Percentiles rank a stretch among this genome's conserved stretches.
Conservation (phyloP, 2,329 filamentous ascomycete genomes). For the Scytalidium lignicola region DNA sequence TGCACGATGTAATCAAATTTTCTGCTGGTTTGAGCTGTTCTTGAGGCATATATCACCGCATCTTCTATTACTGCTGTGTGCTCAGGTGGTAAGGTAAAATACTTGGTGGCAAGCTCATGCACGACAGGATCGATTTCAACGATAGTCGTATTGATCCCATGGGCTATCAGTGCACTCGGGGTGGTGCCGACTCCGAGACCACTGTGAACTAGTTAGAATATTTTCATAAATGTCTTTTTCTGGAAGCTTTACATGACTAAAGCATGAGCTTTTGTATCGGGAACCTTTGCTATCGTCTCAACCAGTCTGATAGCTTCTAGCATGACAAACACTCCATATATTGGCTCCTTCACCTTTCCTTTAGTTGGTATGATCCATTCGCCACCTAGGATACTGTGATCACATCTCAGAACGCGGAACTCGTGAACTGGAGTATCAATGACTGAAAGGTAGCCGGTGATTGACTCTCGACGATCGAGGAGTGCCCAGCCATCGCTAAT, state of each 20-base stretch:
- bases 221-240: conserved; percentile 1
- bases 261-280: conserved; percentile 67
- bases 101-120: conserved; percentile 73
- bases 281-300: conserved; percentile 47
- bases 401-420: conserved; percentile 82
- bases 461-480: conserved; percentile 75
- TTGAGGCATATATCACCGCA: conserved; percentile 64
- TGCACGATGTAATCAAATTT: conserved; percentile 91
- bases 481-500: conserved; percentile 64
- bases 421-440: conserved; percentile 66
- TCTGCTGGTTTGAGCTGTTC: conserved; percentile 31
- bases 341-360: conserved; percentile 78
- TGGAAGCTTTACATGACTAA: conserved; percentile 69
- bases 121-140: conserved; percentile 93
- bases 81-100: conserved; percentile 74
- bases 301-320: conserved; percentile 86
- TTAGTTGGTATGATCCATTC: conserved; percentile 69
- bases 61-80: conserved; percentile 79
- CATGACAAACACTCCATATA: conserved; percentile 95
- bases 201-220: conserved; percentile 36
- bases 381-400: conserved; percentile 89
- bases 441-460: conserved; percentile 90
- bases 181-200: conserved; percentile 91
- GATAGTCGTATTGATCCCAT: conserved; percentile 88
- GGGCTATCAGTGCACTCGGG: conserved; percentile 77